Evolutionary conservation across 2,329 filamentous ascomycete species (phyloP).

Genomic region (Delphinella strobiligena): DNA sequence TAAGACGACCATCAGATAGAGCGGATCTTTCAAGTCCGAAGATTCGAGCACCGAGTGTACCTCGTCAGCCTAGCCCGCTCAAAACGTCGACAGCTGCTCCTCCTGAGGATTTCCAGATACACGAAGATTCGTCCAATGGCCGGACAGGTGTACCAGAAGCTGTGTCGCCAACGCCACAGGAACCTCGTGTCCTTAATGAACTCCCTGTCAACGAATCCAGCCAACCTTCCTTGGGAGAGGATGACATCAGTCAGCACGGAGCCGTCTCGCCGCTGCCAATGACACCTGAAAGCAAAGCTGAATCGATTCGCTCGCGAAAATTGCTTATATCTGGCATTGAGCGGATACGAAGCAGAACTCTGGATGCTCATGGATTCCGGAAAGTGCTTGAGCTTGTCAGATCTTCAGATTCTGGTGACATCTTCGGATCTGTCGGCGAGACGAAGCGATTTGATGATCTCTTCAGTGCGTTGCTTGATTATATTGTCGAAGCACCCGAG

Average conservation of each 20-base stretch:
- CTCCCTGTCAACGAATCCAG: conserved; percentile 34
- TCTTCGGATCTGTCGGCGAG: conserved; percentile 50
- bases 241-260: not conserved
- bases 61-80: conserved; percentile 14
- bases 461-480: conserved; percentile 56
- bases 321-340: conserved; percentile 63
- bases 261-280: conserved; percentile 7
- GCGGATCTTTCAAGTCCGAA: conserved; percentile 6
- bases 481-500: conserved; percentile 41
- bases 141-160: conserved; percentile 18
- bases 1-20: conserved; percentile 2
- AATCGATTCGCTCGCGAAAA: conserved; percentile 36
- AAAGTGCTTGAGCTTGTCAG: conserved; percentile 60
- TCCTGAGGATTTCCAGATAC: conserved; percentile 37
- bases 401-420: conserved; percentile 48
- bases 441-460: conserved; percentile 62
- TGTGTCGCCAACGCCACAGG: conserved; percentile 17
- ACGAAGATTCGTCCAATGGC: conserved; percentile 40
- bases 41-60: conserved; percentile 7
- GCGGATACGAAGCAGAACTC: conserved; percentile 55
- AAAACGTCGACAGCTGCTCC: conserved; percentile 20
- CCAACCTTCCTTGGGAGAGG: not conserved
- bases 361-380: conserved; percentile 74
- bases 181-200: conserved; percentile 35
- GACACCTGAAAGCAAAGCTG: conserved; percentile 23